Base-by-base conservation (phyloP, 352 stramenopile species). In the Phytophthora sansomeana region DNA sequence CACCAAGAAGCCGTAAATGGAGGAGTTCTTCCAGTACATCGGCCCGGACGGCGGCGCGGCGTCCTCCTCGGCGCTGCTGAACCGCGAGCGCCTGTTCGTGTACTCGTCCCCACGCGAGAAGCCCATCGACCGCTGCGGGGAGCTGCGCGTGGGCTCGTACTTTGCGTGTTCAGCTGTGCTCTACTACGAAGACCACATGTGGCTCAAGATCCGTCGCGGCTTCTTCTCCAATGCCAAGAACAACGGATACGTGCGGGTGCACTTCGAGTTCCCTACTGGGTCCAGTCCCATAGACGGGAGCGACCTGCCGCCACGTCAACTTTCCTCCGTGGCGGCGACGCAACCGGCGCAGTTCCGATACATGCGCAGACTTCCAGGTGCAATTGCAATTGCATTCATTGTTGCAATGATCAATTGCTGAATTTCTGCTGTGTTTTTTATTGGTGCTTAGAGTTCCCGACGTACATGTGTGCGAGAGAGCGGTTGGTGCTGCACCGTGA, bases 21-120 rank as follows among this genome's bases (percentile, higher is more conserved):
- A 92, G 67, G 80, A 85, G 42, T 87, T 90, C 68, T 90, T 85
- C 70, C 83, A 92, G 75, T 90, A 86, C 67, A 75, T 89, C 24
- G 81, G 81, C 0, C 75, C 62, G 0, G 35, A 77, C 13, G 55
- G 59, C 16, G 70, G 72, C 29, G 56, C 71, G 6, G 41, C 51
- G 0, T 44, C 58, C 1, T 67, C 63, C 6, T 66, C 53, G 6
- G 59, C 70, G 32, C 39, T 78, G 39, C 56, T 87, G 13, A 73
- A 71, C 30, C 64, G 67, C 30, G 78, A 90, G 52, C 84, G 85
- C 46, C 46, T 77, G 16, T 91, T 80, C 44, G 77, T 93, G 19
- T 91, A 90, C 63, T 77, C 80, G 14, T 83, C 80, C 0, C 82
- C 84, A 11, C 79, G 75, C 35, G 82, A 90, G 53, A 80, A 75